phyloP scores from a whole-genome alignment of 495 filamentous ascomycete genomes.

The Aspergillus panamensis region DNA sequence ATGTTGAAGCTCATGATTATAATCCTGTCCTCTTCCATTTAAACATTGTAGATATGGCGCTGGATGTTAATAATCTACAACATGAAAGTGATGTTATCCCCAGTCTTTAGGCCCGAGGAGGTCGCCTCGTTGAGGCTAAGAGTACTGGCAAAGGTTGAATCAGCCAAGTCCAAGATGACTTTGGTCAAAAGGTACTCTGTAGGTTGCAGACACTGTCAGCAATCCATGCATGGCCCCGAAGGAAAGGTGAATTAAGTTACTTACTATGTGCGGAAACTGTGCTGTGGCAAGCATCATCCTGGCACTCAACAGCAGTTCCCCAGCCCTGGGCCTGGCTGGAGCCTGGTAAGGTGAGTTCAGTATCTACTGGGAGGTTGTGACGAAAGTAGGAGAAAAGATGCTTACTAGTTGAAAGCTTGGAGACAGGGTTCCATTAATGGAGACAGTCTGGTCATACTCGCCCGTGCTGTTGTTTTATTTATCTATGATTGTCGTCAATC shows the following conservation, averaged over 20 bases:
- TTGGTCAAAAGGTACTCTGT: constrained; percentile 32
- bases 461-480: constrained; percentile 34
- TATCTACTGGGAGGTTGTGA: too few relatives aligned
- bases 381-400: not conserved
- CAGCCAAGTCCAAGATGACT: constrained; percentile 28
- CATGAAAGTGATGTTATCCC: constrained; percentile 27
- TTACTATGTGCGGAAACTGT: constrained; percentile 30
- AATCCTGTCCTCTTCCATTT: too few relatives aligned
- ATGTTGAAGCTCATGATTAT: not conserved
- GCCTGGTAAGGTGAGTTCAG: constrained; percentile 4
- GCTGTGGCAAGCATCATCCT: constrained; percentile 30
- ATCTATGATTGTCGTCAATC: constrained; percentile 18
- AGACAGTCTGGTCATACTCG: constrained; percentile 39
- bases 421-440: constrained; percentile 33
- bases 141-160: constrained; percentile 28
- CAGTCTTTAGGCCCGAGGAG: constrained; percentile 27
- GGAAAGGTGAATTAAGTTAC: not conserved
- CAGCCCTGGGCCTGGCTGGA: constrained; percentile 35
- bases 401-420: constrained; percentile 31
- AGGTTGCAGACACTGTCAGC: not conserved
- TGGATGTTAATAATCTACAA: constrained; percentile 32
- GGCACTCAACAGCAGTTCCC: constrained; percentile 41
- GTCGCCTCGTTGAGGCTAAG: constrained; percentile 27
- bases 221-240: constrained; percentile 3
- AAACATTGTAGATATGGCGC: constrained; percentile 28